Evolutionary conservation across 352 stramenopile genomes (phyloP).

Genomic region (Globisporangium sylvaticum): DNA sequence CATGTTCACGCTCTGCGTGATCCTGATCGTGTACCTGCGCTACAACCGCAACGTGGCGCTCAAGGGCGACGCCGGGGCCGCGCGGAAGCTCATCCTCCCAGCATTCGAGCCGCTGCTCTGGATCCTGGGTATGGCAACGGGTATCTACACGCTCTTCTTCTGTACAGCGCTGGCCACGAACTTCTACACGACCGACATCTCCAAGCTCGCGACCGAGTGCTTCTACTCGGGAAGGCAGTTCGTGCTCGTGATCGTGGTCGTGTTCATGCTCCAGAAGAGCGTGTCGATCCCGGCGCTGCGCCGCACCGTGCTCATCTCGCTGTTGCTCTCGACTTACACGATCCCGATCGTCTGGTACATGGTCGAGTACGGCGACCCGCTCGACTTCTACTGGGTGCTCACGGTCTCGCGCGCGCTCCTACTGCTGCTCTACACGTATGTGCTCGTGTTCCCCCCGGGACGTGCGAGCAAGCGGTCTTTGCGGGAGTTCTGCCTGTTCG

Average conservation of each 20-base stretch:
- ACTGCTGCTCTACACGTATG: constrained; percentile 15
- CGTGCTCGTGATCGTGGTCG: constrained; percentile 38
- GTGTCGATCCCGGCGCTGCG: constrained; percentile 31
- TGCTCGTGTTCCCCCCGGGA: constrained; percentile 8
- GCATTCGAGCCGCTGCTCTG: constrained; percentile 68
- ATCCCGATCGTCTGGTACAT: constrained; percentile 20
- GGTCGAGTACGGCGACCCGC: neutral
- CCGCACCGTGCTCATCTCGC: constrained; percentile 26
- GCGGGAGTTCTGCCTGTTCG: constrained; percentile 9
- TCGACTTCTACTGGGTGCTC: constrained; percentile 6
- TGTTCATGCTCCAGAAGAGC: constrained; percentile 52
- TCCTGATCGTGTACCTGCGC: constrained; percentile 52
- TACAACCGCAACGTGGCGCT: constrained; percentile 51
- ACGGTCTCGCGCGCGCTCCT: constrained; percentile 10
- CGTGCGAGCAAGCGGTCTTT: constrained; percentile 1
- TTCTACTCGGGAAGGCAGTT: constrained; percentile 57
- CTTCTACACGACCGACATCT: constrained; percentile 28
- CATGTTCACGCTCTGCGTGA: constrained; percentile 38
- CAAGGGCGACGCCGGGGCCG: constrained; percentile 37
- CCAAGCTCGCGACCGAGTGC: constrained; percentile 26
- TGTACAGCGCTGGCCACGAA: constrained; percentile 25
- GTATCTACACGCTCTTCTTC: constrained; percentile 34
- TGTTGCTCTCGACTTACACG: constrained; percentile 26
- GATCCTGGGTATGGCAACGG: constrained; percentile 36
- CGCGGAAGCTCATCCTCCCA: constrained; percentile 59